Evolutionary conservation across 305 asterid species (phyloP).

Genomic region (Fraxinus albicans): DNA sequence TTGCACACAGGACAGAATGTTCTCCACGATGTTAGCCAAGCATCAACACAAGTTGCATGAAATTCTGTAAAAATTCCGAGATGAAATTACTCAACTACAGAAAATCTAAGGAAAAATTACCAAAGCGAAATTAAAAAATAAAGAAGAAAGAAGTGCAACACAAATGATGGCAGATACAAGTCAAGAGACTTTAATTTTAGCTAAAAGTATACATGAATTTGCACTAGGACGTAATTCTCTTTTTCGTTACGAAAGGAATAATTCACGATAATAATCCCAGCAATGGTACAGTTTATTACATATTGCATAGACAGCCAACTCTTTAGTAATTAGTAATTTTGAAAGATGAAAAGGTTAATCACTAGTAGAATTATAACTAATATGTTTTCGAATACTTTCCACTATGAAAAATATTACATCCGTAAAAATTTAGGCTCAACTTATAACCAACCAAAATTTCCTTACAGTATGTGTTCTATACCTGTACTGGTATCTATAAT

Average conservation of each 20-base stretch:
- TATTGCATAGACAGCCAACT: not conserved
- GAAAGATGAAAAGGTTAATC: not conserved
- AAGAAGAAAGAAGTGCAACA: not conserved
- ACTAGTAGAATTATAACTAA: not conserved
- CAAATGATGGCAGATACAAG: not conserved
- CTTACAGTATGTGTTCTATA: not conserved
- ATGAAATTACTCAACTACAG: slow-evolving; percentile 8
- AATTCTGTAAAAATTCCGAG: slow-evolving; percentile 51
- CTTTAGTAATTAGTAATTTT: not conserved
- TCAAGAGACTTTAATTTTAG: not conserved
- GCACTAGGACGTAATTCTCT: not conserved
- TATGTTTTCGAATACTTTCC: not conserved
- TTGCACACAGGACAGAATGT: slow-evolving; percentile 98
- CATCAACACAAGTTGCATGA: slow-evolving; percentile 83
- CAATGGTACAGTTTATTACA: not conserved
- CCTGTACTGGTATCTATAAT: not conserved
- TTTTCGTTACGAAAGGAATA: not conserved
- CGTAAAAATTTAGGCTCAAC: not conserved
- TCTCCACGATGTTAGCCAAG: slow-evolving; percentile 98
- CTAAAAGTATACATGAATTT: not conserved
- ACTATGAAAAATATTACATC: not conserved
- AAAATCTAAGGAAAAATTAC: not conserved
- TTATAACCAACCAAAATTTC: not conserved
- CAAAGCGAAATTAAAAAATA: not conserved
- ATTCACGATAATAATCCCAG: not conserved